phyloP scores from a whole-genome alignment of 495 filamentous ascomycete species.

The Penicillium diatomitis region DNA sequence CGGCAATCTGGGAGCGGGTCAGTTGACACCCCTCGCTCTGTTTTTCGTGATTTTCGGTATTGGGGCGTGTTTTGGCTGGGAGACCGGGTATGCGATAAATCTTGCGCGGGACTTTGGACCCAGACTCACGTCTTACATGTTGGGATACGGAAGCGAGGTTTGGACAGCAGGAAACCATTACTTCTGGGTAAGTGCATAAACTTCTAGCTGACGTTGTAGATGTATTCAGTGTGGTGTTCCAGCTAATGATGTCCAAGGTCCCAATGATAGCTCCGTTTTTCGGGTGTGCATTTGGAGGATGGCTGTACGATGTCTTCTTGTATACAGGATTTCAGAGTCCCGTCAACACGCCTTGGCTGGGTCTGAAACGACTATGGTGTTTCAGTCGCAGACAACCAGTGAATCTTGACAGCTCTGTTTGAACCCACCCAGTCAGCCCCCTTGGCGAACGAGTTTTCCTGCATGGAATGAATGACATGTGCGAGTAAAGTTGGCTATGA shows the following conservation, averaged over 20 bases:
- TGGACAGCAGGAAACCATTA: conserved; percentile 55
- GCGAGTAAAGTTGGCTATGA: too few relatives aligned
- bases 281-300: conserved; percentile 50
- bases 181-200: conserved; percentile 44
- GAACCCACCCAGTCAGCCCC: neutral
- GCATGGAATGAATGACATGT: too few relatives aligned
- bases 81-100: conserved; percentile 63
- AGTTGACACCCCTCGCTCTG: conserved; percentile 44
- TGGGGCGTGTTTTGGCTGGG: conserved; percentile 59
- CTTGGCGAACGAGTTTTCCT: too few relatives aligned
- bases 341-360: conserved; percentile 49
- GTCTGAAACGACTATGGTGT: conserved; percentile 35
- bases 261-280: conserved; percentile 51
- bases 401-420: conserved; percentile 17
- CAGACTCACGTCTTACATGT: conserved; percentile 47
- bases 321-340: conserved; percentile 48
- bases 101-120: conserved; percentile 60
- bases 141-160: conserved; percentile 57
- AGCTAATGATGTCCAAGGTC: conserved; percentile 13
- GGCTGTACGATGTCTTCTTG: conserved; percentile 53
- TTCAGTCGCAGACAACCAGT: conserved; percentile 11
- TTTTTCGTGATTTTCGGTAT: conserved; percentile 60
- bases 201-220: too few relatives aligned
- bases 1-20: conserved; percentile 38
- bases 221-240: too few relatives aligned